phyloP scores from a whole-genome alignment of 1,284 basidiomycete genomes.

The Rhodotorula sp. region DNA sequence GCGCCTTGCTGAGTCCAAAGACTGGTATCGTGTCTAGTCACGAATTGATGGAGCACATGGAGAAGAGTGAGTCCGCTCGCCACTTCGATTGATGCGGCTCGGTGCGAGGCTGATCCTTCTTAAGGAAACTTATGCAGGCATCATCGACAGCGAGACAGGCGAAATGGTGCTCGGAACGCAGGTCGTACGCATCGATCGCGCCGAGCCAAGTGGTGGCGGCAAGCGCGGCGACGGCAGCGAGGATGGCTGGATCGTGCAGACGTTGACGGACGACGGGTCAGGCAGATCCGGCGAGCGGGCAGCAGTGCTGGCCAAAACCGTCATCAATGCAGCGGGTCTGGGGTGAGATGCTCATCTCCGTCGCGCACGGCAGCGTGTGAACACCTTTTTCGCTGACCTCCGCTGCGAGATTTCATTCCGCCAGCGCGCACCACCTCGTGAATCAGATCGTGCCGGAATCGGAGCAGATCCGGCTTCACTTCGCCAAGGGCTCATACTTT shows the following conservation, averaged over 20 bases:
- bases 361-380: no score
- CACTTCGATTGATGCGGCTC: no score
- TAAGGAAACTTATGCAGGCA: conserved; percentile 53
- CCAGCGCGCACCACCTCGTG: conserved; percentile 37
- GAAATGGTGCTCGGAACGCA: conserved; percentile 76
- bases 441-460: conserved; percentile 41
- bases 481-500: conserved; percentile 67
- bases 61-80: conserved; percentile 16
- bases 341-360: conserved; percentile 51
- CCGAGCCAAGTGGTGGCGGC: conserved; percentile 44
- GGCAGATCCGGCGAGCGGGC: conserved; percentile 54
- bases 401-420: conserved; percentile 58
- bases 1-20: conserved; percentile 75
- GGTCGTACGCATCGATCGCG: conserved; percentile 82
- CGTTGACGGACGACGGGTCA: conserved; percentile 44
- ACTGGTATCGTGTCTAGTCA: conserved; percentile 93
- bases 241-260: conserved; percentile 59
- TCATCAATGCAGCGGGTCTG: conserved; percentile 87
- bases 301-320: conserved; percentile 72
- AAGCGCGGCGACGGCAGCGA: conserved; percentile 41
- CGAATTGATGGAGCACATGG: conserved; percentile 49
- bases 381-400: no score
- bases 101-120: conserved; percentile 64
- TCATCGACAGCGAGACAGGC: conserved; percentile 66
- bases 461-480: conserved; percentile 34